Conservation (phyloP, 352 stramenopile genomes). For the Elongisporangium senticosum region DNA sequence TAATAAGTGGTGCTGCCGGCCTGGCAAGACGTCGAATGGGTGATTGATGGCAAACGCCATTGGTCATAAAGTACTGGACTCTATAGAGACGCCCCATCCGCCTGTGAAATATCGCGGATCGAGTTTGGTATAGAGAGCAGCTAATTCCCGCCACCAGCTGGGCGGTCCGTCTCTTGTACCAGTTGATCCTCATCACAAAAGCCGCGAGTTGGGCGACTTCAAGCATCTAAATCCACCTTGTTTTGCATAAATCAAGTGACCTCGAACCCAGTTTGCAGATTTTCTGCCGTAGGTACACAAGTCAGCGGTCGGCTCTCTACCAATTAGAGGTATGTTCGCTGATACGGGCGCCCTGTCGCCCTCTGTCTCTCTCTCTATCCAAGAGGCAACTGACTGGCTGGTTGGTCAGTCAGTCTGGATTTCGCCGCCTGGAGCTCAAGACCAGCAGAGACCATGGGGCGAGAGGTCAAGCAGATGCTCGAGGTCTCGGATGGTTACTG, state of each 20-base stretch:
- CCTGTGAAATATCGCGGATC: neutral
- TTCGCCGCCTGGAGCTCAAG: neutral
- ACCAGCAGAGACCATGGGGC: neutral
- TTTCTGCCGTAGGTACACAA: neutral
- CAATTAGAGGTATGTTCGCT: neutral
- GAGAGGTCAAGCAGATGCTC: conserved; percentile 35
- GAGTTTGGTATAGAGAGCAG: neutral
- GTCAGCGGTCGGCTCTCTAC: neutral
- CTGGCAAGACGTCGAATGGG: neutral
- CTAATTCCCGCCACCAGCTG: neutral
- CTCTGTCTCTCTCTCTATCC: neutral
- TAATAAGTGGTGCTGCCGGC: neutral
- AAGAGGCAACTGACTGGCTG: no score
- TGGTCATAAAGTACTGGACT: neutral
- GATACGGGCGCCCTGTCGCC: neutral
- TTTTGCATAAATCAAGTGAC: neutral
- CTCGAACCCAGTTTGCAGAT: neutral
- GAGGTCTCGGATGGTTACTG: conserved; percentile 71
- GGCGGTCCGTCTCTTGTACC: neutral
- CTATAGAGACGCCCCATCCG: neutral
- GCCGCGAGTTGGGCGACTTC: neutral
- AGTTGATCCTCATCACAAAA: neutral
- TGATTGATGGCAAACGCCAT: no score
- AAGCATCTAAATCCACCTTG: neutral
- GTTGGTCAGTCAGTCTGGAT: neutral